Conservation (phyloP, 768 basidiomycete species). For the Leccinum sublutescens region DNA sequence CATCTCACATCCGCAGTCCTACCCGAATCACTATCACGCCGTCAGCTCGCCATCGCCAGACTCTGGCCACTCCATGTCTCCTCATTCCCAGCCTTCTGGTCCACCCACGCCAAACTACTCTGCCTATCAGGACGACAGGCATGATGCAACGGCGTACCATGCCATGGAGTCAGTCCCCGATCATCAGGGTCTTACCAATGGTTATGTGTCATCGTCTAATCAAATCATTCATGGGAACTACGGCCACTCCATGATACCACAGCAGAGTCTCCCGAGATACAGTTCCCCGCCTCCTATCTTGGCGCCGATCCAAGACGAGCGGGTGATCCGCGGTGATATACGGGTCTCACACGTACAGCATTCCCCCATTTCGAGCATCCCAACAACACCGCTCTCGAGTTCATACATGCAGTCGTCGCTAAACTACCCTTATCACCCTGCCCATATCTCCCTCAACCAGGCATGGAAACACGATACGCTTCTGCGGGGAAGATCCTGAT, state of each 20-base stretch:
- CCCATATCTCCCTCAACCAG: constrained; percentile 37
- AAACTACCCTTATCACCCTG: constrained; percentile 42
- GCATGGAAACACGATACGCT: constrained; percentile 48
- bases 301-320: constrained; percentile 52
- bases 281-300: constrained; percentile 54
- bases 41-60: constrained; percentile 49
- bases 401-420: constrained; percentile 43
- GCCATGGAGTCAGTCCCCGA: constrained; percentile 32
- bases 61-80: constrained; percentile 47
- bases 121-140: constrained; percentile 45
- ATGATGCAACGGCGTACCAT: constrained; percentile 40
- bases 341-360: constrained; percentile 32
- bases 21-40: constrained; percentile 36
- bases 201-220: constrained; percentile 33
- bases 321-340: constrained; percentile 32
- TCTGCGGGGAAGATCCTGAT: constrained; percentile 36
- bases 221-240: constrained; percentile 29
- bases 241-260: constrained; percentile 19
- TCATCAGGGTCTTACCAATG: constrained; percentile 29
- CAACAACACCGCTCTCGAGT: constrained; percentile 30
- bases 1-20: constrained; percentile 53
- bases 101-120: constrained; percentile 39
- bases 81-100: constrained; percentile 33
- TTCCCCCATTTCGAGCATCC: constrained; percentile 32
- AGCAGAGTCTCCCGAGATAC: constrained; percentile 35